These are phyloP conservation scores for Apiospora rasikravindrae DNA, from an alignment of 2,329 filamentous ascomycete species.

Conservation along the genomic window DNA sequence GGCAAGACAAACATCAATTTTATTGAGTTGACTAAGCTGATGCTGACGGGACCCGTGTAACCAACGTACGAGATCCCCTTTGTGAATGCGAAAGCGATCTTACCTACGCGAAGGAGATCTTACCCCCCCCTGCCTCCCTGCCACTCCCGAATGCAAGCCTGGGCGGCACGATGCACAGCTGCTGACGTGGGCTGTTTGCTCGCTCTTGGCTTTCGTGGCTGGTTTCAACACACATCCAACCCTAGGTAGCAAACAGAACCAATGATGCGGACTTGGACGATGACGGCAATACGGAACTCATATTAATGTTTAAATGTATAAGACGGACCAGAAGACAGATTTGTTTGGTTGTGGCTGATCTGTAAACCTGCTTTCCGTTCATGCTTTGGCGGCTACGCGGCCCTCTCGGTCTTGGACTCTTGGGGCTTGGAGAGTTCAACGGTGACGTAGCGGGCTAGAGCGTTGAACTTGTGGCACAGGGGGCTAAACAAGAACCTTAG, in stretches of 20 bases:
- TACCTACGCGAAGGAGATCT: neutral
- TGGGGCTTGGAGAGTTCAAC: neutral
- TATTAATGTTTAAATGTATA: neutral
- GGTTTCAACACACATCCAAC: neutral
- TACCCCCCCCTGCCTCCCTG: neutral
- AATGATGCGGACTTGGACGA: neutral
- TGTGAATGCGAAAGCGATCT: neutral
- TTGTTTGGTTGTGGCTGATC: conserved; percentile 11
- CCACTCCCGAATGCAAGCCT: neutral
- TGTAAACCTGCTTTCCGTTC: neutral
- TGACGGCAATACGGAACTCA: neutral
- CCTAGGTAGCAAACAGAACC: neutral
- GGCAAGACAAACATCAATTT: neutral
- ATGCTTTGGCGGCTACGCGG: neutral
- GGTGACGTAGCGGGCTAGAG: conserved; percentile 7
- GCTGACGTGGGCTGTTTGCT: conserved; percentile 5
- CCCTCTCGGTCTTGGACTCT: neutral
- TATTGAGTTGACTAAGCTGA: neutral
- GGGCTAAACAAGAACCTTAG: neutral
- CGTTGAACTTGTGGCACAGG: neutral
- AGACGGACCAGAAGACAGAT: neutral
- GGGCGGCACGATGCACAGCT: neutral
- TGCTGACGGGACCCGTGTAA: neutral
- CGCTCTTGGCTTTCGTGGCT: neutral
- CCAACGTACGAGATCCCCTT: neutral